Base-by-base conservation (phyloP, 1,139 yeast genomes). In the Wickerhamiella pararugosa region DNA sequence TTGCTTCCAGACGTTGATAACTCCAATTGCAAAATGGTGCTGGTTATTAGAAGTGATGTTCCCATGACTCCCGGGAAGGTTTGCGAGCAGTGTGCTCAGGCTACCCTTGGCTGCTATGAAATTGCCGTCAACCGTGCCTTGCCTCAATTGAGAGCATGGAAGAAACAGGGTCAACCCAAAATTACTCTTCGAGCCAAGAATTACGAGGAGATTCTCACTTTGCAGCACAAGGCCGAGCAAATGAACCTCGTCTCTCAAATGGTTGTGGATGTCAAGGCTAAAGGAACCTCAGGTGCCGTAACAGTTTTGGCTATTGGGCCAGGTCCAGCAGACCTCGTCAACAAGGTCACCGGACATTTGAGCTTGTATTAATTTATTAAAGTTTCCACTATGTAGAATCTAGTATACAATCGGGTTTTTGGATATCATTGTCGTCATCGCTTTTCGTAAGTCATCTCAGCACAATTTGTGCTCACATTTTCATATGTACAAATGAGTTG, bases 1-100 rank as follows among this genome's bases (percentile, higher is more conserved):
- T 15, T 34, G 11, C 34, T 36, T 25, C 33, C 32, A 7, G 47
- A 39, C 28, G 49, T 40, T 26, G 47, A 41, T 31, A 45, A 44
- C n/a, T 46, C 36, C 8, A 94, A 83, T 58, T 87, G 82, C 36
- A 69, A 86, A 51, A 80, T 90, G 94, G 86, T 92, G 0, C 66
- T 90, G 33, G 75, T 86, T 2, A 86, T 90, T 1, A 75, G 98
- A 47, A 83, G 79, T 36, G 98, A 90, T 59, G 66, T 90, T 49
- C 78, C 76, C 43, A 90, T 90, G 97, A 78, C 82, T 36, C 84
- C 83, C 61, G 98, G 98, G 29, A 90, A 90, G 58, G 81, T 83
- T 1, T 96, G 97, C 2, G 97, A 98, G 2, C 98, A 90, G 59
- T 90, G 97, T 59, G 79, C 86, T 42, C 98, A 90, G 64, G 97